phyloP scores from a whole-genome alignment of 23 red algal species.

The Chondrus crispus region DNA sequence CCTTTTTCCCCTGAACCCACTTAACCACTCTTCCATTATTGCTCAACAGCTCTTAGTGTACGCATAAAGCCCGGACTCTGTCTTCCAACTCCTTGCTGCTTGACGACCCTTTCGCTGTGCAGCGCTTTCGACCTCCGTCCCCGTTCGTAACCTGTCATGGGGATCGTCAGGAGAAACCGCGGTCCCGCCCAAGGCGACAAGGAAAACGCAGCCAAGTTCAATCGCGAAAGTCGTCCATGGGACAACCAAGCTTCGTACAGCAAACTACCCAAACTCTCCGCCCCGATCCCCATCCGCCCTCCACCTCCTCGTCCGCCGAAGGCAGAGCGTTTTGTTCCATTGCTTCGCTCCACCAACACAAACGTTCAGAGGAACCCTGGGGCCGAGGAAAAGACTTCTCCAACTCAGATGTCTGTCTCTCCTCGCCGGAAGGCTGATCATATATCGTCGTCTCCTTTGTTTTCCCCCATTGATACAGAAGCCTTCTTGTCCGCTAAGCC shows the following conservation, averaged over 20 bases:
- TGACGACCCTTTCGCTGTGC: too few species aligned
- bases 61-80: too few species aligned
- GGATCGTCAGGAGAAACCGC: not conserved
- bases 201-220: not conserved
- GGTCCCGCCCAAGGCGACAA: not conserved
- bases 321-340: not conserved
- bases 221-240: conserved; percentile 30
- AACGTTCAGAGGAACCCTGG: too few species aligned
- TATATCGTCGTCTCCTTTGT: not conserved
- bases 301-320: not conserved
- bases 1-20: too few species aligned
- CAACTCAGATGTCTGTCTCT: not conserved
- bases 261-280: not conserved
- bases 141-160: too few species aligned
- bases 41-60: too few species aligned
- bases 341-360: not conserved
- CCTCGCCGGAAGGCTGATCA: not conserved
- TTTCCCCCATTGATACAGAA: too few species aligned
- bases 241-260: not conserved
- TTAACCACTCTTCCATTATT: too few species aligned
- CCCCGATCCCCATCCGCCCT: not conserved
- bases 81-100: too few species aligned
- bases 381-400: not conserved
- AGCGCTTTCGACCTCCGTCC: too few species aligned
- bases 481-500: not conserved